Evolutionary conservation across 345 rosid species (phyloP), one percentile per base, ranked within the genome.

Genomic region (Eucalyptus regnans): DNA sequence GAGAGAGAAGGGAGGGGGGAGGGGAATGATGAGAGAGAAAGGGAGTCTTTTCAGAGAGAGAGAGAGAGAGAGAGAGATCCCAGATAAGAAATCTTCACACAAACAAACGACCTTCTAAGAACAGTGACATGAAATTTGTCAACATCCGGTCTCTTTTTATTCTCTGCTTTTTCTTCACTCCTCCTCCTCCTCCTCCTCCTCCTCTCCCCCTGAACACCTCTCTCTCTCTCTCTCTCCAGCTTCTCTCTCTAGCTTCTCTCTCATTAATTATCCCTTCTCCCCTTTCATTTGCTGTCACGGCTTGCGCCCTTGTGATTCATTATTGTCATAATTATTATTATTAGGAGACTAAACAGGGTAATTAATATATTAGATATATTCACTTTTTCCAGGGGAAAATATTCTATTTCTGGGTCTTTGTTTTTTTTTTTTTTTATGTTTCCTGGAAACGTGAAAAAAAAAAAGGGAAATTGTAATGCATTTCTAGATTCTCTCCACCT

Each of bases 61-160:
- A 37, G 37, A 89, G 92, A 87, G 89, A 89, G 92, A n/a, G n/a
- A 93, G 93, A 93, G 95, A 92, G 95, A 95, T 95, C 95, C 95
- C 93, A 92, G 96, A 95, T 95, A 94, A 94, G 97, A 94, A 93
- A 94, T 95, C 95, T 94, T 93, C 93, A 93, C 94, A 96, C 91
- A 96, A 96, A 95, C 97, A 93, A 94, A 95, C 95, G 98, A 95
- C 95, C 96, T 96, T 97, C 96, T 94, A 93, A 91, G 94, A 96
- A 95, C 96, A 95, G 94, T 94, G 96, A 95, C 99, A 95, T 94
- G 95, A 95, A 95, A 95, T 95, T 96, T 96, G 99, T 96, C 99
- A 95, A 97, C 96, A 96, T 94, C 95, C 95, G 96, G 98, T 96
- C 97, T 95, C 95, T 93, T 96, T 95, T 93, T 94, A 96, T 97